These are phyloP conservation scores for Calophaca sinica DNA, from an alignment of 306 rosid species.

Conservation along the genomic window DNA sequence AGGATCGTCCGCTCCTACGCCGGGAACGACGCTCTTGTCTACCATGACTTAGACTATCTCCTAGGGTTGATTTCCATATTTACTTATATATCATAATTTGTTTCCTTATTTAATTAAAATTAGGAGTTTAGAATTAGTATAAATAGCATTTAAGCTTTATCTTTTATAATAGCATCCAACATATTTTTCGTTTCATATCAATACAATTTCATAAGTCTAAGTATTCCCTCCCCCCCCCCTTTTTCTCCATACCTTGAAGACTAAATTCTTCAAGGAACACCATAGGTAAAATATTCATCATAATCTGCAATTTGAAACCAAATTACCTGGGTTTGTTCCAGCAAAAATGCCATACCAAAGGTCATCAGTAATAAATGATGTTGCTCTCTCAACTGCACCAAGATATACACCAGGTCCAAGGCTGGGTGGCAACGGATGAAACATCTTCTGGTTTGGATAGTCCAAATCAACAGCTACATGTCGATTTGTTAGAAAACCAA, in stretches of 20 bases:
- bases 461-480: constrained; percentile 99
- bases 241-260: not conserved
- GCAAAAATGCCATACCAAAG: constrained; percentile 99
- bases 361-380: constrained; percentile 96
- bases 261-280: not conserved
- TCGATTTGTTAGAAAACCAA: constrained; percentile 96
- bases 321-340: constrained; percentile 97
- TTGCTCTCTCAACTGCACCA: constrained; percentile 99
- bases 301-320: constrained; percentile 35
- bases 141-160: not conserved
- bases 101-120: not conserved
- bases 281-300: constrained; percentile 32
- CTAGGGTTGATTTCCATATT: not conserved
- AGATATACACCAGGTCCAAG: constrained; percentile 99
- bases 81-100: not conserved
- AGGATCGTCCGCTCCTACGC: too few relatives aligned
- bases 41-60: not conserved
- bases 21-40: too few relatives aligned
- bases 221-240: not conserved
- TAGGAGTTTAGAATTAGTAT: not conserved
- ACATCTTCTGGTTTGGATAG: constrained; percentile 99
- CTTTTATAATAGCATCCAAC: not conserved
- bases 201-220: too few relatives aligned
- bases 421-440: constrained; percentile 98
- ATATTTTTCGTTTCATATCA: too few relatives aligned